A percentile compares a stretch with the other conserved stretches of the same genome.
phyloP scores from a whole-genome alignment of 495 filamentous ascomycete species.

The Mytilinidion resinicola region DNA sequence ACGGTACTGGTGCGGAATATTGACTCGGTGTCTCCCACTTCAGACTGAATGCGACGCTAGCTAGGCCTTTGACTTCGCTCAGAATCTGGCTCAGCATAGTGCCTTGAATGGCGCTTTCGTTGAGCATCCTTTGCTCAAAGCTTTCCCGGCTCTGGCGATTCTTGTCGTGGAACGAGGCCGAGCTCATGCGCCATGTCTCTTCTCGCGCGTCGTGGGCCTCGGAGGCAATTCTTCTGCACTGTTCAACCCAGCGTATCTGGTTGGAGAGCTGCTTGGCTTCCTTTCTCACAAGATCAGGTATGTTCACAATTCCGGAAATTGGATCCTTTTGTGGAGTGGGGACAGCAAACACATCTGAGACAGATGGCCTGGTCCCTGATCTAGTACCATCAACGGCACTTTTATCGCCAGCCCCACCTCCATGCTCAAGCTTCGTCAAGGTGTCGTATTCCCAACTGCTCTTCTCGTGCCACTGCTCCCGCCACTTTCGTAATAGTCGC shows the following conservation, averaged over 20 bases:
- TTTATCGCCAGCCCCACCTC: not conserved
- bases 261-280: conserved; percentile 27
- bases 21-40: conserved; percentile 25
- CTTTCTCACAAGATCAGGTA: conserved; percentile 8
- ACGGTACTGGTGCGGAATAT: not conserved
- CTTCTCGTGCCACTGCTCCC: conserved; percentile 31
- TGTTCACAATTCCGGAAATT: not conserved
- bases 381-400: conserved; percentile 4
- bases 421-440: conserved; percentile 4
- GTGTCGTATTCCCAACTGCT: conserved; percentile 24
- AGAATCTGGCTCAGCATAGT: conserved; percentile 18
- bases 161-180: conserved; percentile 34
- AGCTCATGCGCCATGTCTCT: conserved; percentile 33
- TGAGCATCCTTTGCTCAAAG: conserved; percentile 27
- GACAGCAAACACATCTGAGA: conserved; percentile 6
- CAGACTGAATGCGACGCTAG: conserved; percentile 11
- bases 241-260: conserved; percentile 35
- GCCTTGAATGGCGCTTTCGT: conserved; percentile 24
- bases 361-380: not conserved
- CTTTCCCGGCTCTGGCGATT: conserved; percentile 26
- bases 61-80: conserved; percentile 19
- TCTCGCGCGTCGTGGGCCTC: conserved; percentile 27
- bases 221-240: conserved; percentile 28
- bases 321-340: conserved; percentile 2
- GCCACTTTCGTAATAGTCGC: conserved; percentile 24